Evolutionary conservation across 192 early-diverging fungal genomes (phyloP), one percentile per base, ranked within the genome.

Genomic region (Jimgerdemannia flammicorona): DNA sequence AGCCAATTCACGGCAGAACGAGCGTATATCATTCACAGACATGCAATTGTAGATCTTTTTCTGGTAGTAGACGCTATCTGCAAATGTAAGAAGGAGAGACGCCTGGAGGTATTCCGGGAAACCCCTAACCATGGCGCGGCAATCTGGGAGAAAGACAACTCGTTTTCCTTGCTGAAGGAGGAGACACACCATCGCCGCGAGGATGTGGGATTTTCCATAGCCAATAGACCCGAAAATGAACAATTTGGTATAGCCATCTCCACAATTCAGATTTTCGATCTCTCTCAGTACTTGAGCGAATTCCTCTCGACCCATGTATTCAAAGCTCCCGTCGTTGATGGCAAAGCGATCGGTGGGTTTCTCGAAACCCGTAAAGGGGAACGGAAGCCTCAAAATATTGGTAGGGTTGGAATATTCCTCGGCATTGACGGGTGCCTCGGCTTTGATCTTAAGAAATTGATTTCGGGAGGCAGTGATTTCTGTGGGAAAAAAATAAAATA

Each of bases 111-210:
- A 74, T 6, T 74, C 39, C 40, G 3, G 3, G 43, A 19, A 44
- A 67, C 42, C 39, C 8, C 10, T 43, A 67, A 3, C 6, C 29
- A 74, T 41, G 65, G 65, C 14, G 63, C 4, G 64, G 67, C 73
- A 74, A 41, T 74, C 64, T 4, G 64, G 65, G 59, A 74, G 65
- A 74, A 41, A 74, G 18, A 74, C 73, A 17, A 74, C 73, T 67
- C 4, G 73, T 18, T 43, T 74, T 74, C 14, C 73, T 14, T 42
- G 65, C 6, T 40, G 8, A 0, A 41, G 6, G 44, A 74, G 65
- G 43, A 74, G 67, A 17, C 73, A 74, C 40, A 64, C 10, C 18
- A 74, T 74, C 66, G 64, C 73, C 42, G 73, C 17, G n/a, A 67
- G 73, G 43, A 74, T 67, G 44, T 74, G 73, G 7, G 64, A 74